Conservation (phyloP, 805 yeast species). For the Metschnikowia drakensbergensis region DNA sequence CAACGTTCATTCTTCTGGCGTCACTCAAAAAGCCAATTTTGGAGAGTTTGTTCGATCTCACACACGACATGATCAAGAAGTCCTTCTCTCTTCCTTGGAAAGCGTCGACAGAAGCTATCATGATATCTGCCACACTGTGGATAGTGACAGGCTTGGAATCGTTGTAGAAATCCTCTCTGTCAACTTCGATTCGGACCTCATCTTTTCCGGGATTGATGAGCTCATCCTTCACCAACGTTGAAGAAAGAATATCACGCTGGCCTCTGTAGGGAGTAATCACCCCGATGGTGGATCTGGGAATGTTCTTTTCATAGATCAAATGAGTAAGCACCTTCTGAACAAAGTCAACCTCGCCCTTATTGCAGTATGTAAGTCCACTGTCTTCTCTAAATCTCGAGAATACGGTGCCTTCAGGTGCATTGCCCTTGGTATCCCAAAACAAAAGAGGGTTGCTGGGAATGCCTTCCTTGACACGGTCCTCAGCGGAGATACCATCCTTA, state of each 20-base stretch:
- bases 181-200: conserved; percentile 49
- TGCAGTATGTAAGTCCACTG: conserved; percentile 56
- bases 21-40: conserved; percentile 82
- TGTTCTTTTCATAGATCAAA: conserved; percentile 52
- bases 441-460: conserved; percentile 50
- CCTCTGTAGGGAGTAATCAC: conserved; percentile 71
- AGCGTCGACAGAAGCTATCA: conserved; percentile 49
- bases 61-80: conserved; percentile 49
- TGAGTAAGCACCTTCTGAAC: conserved; percentile 47
- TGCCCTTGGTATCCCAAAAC: conserved; percentile 57
- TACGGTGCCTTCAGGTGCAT: conserved; percentile 45
- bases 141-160: conserved; percentile 47
- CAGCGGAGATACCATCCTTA: conserved; percentile 56
- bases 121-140: conserved; percentile 43
- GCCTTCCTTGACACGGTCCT: conserved; percentile 44
- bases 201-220: conserved; percentile 53
- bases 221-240: conserved; percentile 44
- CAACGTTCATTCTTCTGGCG: conserved; percentile 84
- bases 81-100: conserved; percentile 60
- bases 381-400: conserved; percentile 45
- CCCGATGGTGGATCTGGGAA: conserved; percentile 52
- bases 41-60: conserved; percentile 64
- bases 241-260: conserved; percentile 61
- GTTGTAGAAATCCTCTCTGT: conserved; percentile 54
- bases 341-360: conserved; percentile 48